Evolutionary conservation across 2,329 filamentous ascomycete species (phyloP), one percentile per base, ranked within the genome.

Genomic region (Ascochyta clinopodiicola): DNA sequence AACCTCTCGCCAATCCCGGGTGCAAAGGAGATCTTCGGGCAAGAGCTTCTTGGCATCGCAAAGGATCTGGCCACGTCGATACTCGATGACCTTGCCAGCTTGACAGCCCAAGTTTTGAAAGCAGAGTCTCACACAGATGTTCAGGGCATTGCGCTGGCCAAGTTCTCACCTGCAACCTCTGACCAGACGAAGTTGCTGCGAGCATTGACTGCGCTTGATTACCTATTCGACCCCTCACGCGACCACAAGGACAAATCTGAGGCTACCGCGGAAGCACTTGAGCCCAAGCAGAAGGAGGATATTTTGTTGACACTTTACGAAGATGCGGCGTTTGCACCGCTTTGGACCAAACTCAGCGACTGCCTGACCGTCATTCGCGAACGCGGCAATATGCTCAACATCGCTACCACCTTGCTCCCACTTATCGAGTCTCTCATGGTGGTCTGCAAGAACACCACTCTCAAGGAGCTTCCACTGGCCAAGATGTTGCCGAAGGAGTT

Each of bases 391-490:
- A 95, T 98, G 88, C 86, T 98, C 70, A 97, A 96, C 69, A 93
- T 99, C 52, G 96, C 95, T 27, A 98, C 94, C 0, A 98, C 98
- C 61, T 83, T 99, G 24, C 81, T 98, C 32, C 95, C 95, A 27
- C 81, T 99, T 27, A 97, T 99, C 58, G 95, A 99, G 76, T 92
- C 93, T 6, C 82, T 99, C 59, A 99, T 99, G 95, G 95, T 99
- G 48, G 93, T 99, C 25, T 99, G 96, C 84, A 99, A 98, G 81
- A 98, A 98, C 75, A 96, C 92, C 8, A 90, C 92, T 1, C 81
- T 92, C 49, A 88, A 88, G 69, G 90, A 95, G 57, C 79, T 86
- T 24, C 77, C 83, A 1, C 64, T 82, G 5, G 64, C 71, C 22
- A 76, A 75, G 51, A 65, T 72, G 25, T 54, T 71, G 17, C 63